These are phyloP conservation scores for Wickerhamiella azymoides DNA, from an alignment of 805 yeast genomes.

Conservation along the genomic window DNA sequence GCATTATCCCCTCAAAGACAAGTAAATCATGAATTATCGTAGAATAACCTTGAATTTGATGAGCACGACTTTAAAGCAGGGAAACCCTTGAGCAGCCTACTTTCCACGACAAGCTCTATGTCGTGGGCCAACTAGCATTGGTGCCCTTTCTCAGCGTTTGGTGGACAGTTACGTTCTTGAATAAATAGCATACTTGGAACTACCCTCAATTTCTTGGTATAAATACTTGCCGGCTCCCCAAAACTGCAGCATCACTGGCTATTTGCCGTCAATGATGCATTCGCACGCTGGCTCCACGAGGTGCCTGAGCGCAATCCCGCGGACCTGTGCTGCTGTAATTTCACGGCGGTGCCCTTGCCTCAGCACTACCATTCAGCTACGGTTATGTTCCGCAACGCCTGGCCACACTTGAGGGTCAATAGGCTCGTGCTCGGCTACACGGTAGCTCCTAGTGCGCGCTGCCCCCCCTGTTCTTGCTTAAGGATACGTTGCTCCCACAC, in stretches of 20 bases:
- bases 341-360: conserved; percentile 21
- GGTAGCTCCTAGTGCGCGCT: conserved; percentile 16
- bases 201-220: no score
- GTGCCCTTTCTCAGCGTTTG: no score
- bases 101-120: not conserved
- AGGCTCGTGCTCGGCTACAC: conserved; percentile 23
- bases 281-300: conserved; percentile 17
- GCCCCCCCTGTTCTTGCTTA: no score
- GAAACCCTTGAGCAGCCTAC: not conserved
- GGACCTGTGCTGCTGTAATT: conserved; percentile 20
- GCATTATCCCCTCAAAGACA: no score
- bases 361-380: conserved; percentile 15
- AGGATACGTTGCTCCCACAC: no score
- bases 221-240: no score
- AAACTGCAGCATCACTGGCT: no score
- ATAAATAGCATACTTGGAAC: no score
- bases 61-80: not conserved
- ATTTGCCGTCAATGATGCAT: conserved; percentile 23
- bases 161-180: no score
- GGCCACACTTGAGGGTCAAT: conserved; percentile 11
- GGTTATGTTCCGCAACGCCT: conserved; percentile 8
- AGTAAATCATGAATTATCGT: no score
- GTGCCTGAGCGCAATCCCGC: conserved; percentile 13
- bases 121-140: not conserved
- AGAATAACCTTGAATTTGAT: not conserved